These are phyloP conservation scores for Pichia norvegensis DNA, from an alignment of 1,139 yeast genomes.

Conservation along the genomic window DNA sequence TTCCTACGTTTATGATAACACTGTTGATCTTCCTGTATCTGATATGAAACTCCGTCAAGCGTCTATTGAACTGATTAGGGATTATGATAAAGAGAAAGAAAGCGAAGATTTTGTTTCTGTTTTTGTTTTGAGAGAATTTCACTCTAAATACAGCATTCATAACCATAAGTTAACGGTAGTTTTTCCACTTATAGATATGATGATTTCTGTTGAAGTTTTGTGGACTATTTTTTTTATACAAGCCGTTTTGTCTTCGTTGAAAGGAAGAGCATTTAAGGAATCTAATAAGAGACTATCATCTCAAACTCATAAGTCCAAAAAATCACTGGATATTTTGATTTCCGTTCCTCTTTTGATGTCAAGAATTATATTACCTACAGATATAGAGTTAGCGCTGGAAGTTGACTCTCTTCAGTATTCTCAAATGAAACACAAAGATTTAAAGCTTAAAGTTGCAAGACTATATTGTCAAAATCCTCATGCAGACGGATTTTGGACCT, in stretches of 20 bases:
- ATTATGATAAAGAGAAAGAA: conserved; percentile 17
- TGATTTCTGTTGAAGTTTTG: conserved; percentile 23
- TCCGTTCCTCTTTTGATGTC: conserved; percentile 21
- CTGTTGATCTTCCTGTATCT: conserved; percentile 11
- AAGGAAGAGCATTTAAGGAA: background rate
- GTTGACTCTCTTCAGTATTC: conserved; percentile 21
- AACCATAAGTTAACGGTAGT: conserved; percentile 15
- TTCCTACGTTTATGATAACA: conserved; percentile 10
- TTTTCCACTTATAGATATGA: conserved; percentile 22
- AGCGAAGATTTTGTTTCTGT: conserved; percentile 9
- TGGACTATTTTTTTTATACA: conserved; percentile 26
- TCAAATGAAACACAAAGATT: conserved; percentile 10
- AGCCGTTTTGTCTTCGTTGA: conserved; percentile 17
- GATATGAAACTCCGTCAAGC: conserved; percentile 10
- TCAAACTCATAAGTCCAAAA: background rate
- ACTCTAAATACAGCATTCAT: conserved; percentile 13
- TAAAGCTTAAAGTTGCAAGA: conserved; percentile 22
- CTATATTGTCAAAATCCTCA: conserved; percentile 25
- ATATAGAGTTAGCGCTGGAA: conserved; percentile 23
- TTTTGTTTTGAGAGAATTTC: conserved; percentile 11
- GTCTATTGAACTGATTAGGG: conserved; percentile 15
- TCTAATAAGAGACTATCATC: background rate
- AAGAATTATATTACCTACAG: conserved; percentile 21
- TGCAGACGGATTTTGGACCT: conserved; percentile 22
- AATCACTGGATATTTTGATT: conserved; percentile 10